A percentile compares a stretch with the other conserved stretches of the same genome.
Evolutionary conservation across 2,329 filamentous ascomycete species (phyloP).

Genomic region (Fusarium humuli): DNA sequence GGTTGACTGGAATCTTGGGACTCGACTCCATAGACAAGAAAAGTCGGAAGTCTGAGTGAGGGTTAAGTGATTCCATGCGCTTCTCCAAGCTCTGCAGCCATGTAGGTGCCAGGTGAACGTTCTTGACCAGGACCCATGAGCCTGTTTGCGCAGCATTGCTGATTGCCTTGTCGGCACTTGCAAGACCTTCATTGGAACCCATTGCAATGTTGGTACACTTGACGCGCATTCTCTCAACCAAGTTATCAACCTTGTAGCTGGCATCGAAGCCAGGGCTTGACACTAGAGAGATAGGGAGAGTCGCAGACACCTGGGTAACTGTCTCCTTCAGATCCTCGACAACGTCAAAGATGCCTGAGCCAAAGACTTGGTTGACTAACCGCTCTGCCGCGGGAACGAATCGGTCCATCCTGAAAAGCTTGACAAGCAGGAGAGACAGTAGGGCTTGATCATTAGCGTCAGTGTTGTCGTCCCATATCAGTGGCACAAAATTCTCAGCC

Average conservation of each 20-base stretch:
- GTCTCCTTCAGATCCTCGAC: slow-evolving; percentile 88
- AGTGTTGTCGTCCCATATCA: slow-evolving; percentile 73
- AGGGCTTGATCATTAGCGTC: slow-evolving; percentile 80
- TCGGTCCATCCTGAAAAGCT: slow-evolving; percentile 93
- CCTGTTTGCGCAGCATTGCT: slow-evolving; percentile 90
- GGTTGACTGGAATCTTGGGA: slow-evolving; percentile 94
- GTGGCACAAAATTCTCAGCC: slow-evolving; percentile 85
- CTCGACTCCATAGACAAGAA: slow-evolving; percentile 99
- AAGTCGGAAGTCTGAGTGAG: slow-evolving; percentile 90
- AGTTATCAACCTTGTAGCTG: slow-evolving; percentile 96
- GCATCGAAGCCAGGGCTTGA: slow-evolving; percentile 98
- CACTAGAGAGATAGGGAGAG: slow-evolving; percentile 87
- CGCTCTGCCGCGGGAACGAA: slow-evolving; percentile 93
- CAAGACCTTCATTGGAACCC: slow-evolving; percentile 94
- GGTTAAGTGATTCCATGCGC: slow-evolving; percentile 93
- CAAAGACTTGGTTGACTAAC: slow-evolving; percentile 90
- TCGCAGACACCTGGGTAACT: slow-evolving; percentile 84
- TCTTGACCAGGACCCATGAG: slow-evolving; percentile 98
- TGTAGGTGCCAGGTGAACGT: slow-evolving; percentile 93
- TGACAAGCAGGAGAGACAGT: slow-evolving; percentile 87
- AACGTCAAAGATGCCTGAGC: slow-evolving; percentile 82
- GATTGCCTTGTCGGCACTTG: slow-evolving; percentile 95
- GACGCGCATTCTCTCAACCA: slow-evolving; percentile 85
- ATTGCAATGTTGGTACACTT: slow-evolving; percentile 98
- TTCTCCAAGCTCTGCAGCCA: slow-evolving; percentile 99